These are phyloP conservation scores for Aureobasidium sp. DNA, from an alignment of 2,329 filamentous ascomycete genomes.

Conservation along the genomic window DNA sequence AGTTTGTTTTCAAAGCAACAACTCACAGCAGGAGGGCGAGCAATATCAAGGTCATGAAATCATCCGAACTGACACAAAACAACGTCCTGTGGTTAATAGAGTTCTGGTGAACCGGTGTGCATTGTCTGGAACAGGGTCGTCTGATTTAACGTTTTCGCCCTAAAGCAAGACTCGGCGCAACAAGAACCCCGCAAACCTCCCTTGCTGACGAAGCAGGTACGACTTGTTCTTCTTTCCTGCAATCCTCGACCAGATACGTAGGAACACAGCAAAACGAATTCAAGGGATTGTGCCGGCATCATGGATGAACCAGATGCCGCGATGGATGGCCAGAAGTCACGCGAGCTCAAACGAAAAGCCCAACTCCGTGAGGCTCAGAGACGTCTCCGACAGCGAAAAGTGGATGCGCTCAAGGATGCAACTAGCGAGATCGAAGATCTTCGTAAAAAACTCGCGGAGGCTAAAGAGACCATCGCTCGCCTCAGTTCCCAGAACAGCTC, in stretches of 20 bases:
- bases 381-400: background rate
- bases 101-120: background rate
- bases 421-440: background rate
- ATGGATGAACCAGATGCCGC: background rate
- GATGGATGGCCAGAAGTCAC: background rate
- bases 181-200: background rate
- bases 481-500: background rate
- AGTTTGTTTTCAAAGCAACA: no score
- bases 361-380: background rate
- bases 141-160: background rate
- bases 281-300: background rate
- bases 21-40: no score
- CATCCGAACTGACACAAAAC: no score
- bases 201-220: background rate
- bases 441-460: constrained; percentile 2
- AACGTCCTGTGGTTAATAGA: no score
- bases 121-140: background rate
- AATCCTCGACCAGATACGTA: background rate
- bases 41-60: no score
- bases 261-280: background rate
- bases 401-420: background rate
- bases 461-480: background rate
- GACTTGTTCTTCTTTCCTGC: background rate
- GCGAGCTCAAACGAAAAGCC: background rate
- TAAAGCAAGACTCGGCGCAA: background rate